A percentile compares a stretch with the other conserved stretches of the same genome.
Conservation (phyloP, 306 rosid genomes). For the Trifolium fragiferum region DNA sequence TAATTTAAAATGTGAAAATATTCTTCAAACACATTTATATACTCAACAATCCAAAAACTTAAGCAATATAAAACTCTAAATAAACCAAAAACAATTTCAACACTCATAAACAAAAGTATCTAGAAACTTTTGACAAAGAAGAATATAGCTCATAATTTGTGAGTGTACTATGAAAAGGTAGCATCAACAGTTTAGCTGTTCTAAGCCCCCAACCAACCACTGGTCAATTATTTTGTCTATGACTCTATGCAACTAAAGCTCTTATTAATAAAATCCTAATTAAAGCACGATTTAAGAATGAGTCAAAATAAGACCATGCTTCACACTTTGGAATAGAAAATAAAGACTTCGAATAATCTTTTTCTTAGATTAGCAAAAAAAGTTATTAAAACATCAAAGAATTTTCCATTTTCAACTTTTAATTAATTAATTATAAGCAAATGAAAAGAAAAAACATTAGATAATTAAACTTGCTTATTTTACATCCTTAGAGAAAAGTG, state of each 20-base stretch:
- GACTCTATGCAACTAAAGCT: background rate
- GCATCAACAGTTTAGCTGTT: background rate
- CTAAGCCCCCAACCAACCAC: background rate
- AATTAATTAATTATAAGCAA: background rate
- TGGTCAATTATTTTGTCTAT: conserved; percentile 22
- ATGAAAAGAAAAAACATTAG: conserved; percentile 12
- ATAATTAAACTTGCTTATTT: background rate
- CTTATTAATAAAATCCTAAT: background rate
- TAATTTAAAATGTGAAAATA: too few species aligned
- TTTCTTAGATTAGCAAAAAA: background rate
- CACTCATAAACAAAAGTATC: too few species aligned
- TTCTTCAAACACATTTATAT: too few species aligned
- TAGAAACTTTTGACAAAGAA: too few species aligned
- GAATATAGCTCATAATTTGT: too few species aligned
- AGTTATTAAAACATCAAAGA: background rate
- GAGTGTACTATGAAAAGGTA: background rate
- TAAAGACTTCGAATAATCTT: background rate
- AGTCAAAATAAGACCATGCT: background rate
- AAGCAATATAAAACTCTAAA: too few species aligned
- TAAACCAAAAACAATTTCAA: too few species aligned
- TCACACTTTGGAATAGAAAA: background rate
- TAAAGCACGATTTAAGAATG: conserved; percentile 1
- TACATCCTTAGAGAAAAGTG: too few species aligned
- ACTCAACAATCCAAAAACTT: too few species aligned
- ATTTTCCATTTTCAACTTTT: background rate